Conservation (phyloP, 257 asterid genomes). For the Cruciata laevipes region DNA sequence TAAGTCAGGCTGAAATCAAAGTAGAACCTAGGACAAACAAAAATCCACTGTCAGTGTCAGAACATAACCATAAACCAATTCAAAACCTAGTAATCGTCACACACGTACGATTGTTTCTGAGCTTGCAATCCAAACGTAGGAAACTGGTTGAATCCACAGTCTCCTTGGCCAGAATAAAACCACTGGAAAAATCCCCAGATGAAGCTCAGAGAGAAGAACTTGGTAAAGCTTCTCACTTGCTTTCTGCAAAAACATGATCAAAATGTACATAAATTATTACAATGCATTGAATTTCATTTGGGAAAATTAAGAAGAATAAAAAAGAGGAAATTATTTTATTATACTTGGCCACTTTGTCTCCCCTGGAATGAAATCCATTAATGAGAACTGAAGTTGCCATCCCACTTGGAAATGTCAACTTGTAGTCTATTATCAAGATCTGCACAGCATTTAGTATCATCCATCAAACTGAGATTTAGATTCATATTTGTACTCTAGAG, state of each 20-base stretch:
- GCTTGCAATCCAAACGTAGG: slow-evolving; percentile 90
- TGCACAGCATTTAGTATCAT: slow-evolving; percentile 20
- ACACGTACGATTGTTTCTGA: slow-evolving; percentile 60
- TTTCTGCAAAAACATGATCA: slow-evolving; percentile 49
- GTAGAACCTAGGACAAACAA: slow-evolving; percentile 47
- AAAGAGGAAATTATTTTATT: neutral
- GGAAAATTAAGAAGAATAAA: neutral
- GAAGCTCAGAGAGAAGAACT: slow-evolving; percentile 59
- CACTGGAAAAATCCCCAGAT: slow-evolving; percentile 80
- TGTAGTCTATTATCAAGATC: slow-evolving; percentile 83
- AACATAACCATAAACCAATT: neutral
- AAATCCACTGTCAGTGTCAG: slow-evolving; percentile 9
- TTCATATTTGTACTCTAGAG: neutral
- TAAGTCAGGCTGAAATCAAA: slow-evolving; percentile 87
- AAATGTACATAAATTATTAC: neutral
- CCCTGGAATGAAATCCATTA: slow-evolving; percentile 73
- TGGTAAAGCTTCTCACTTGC: slow-evolving; percentile 63
- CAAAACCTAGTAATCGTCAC: neutral
- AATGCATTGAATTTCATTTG: neutral
- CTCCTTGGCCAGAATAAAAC: slow-evolving; percentile 65
- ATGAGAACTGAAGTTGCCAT: slow-evolving; percentile 92
- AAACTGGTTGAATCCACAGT: slow-evolving; percentile 67
- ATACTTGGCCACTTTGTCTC: slow-evolving; percentile 68
- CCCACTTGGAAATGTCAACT: slow-evolving; percentile 86
- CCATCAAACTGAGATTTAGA: neutral